Base-by-base conservation (phyloP, 2,329 filamentous ascomycete species). In the Magnaporthales sp. region DNA sequence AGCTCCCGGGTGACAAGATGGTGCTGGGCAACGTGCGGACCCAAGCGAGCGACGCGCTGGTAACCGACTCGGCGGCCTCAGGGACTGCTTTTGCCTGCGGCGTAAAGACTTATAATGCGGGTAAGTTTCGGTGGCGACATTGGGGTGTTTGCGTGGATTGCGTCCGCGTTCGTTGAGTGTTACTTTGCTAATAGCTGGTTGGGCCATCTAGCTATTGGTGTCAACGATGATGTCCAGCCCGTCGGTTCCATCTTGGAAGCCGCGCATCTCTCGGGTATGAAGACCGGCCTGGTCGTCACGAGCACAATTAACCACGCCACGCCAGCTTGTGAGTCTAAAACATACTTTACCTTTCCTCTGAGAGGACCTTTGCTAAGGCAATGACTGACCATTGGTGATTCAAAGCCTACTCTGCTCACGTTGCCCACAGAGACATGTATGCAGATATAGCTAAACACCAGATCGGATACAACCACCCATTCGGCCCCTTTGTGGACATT, bases 271-370 rank as follows among this genome's bases (percentile, higher is more conserved):
- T 72, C 75, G 32, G 78, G 78, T 46, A 77, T 75, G 69, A 76
- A 75, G 70, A 79, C 78, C 15, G 77, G 76, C 13, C 74, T 80
- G n/a, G 76, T 79, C n/a, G 78, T 78, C 4, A 79, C 78, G 1
- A 77, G 73, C 8, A 76, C 74, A 32, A 79, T 80, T 70, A 79
- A 77, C 69, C 74, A 79, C 66, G 74, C 70, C 64, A 77, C 71
- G 19, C 74, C 70, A 38, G 71, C 74, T 3, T 73, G 74, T 71
- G 62, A 9, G 68, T 66, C n/a, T 15, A 5, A 22, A 26, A 26
- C 27, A 30, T 51, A 64, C 30, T 4, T n/a, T n/a, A n/a, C 1
- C n/a, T 24, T 24, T 24, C 30, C 15, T 13, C 30, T 56, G 22
- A 65, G 7, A n/a, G n/a, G n/a, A n/a, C n/a, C 8, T 13, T 22